Percentiles rank a stretch among this genome's conserved stretches.
Conservation (phyloP, 495 filamentous ascomycete species). For the Immersiella caudata region DNA sequence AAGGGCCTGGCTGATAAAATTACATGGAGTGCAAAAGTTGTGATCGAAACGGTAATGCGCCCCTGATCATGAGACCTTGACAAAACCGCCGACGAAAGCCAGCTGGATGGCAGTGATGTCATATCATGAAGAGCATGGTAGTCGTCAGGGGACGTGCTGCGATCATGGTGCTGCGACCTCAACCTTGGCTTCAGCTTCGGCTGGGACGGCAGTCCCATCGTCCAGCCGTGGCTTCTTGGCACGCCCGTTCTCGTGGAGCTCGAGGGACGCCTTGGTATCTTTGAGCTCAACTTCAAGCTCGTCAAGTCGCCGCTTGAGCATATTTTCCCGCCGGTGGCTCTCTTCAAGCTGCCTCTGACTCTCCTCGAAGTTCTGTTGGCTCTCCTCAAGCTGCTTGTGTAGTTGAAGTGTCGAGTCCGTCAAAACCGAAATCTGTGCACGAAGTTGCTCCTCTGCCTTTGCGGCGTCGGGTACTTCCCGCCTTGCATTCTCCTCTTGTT, state of each 20-base stretch:
- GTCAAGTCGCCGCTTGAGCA: constrained; percentile 77
- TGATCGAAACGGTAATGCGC: not conserved
- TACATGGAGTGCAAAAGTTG: not conserved
- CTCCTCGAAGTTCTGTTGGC: constrained; percentile 71
- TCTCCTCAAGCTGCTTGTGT: constrained; percentile 71
- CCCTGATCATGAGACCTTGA: not conserved
- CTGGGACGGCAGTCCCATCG: constrained; percentile 33
- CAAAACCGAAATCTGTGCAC: constrained; percentile 48
- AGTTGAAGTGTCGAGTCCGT: constrained; percentile 43
- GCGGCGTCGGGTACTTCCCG: constrained; percentile 63
- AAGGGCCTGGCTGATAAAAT: not conserved
- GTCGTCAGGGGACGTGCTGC: not conserved
- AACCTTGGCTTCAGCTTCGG: not conserved
- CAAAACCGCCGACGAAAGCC: not conserved
- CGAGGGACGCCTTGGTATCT: constrained; percentile 43
- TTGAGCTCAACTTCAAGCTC: constrained; percentile 69
- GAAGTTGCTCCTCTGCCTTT: constrained; percentile 45
- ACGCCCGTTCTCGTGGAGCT: constrained; percentile 39
- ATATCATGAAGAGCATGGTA: not conserved
- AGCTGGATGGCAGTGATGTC: not conserved
- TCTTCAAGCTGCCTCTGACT: constrained; percentile 74
- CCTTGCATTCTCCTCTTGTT: constrained; percentile 65
- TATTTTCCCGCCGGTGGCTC: constrained; percentile 73
- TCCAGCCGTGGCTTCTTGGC: constrained; percentile 44
- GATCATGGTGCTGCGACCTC: not conserved